Evolutionary conservation across 2,329 filamentous ascomycete genomes (phyloP), one percentile per base, ranked within the genome.

Genomic region (Pestalotiopsis sp.): DNA sequence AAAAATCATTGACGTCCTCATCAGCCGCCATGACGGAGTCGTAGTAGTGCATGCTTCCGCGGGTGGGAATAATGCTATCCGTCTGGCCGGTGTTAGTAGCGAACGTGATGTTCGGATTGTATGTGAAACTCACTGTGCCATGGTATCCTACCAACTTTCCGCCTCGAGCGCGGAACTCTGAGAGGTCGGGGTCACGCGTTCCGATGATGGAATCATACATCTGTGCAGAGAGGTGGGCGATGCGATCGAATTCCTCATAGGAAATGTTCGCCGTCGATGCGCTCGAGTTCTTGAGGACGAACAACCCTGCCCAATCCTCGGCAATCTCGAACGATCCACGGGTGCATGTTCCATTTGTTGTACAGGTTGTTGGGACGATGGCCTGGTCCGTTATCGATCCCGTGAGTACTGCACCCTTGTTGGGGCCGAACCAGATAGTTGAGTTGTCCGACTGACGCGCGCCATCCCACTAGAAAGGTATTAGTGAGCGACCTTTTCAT

Each of bases 141-240:
- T 66, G 64, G 27, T 57, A 66, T 11, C 23, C 25, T 1, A 66
- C 31, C n/a, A 66, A 3, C 20, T 66, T 66, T 56, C 64, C 64
- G 9, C 64, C 64, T 7, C 14, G n/a, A 9, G 52, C 20, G n/a
- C 52, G 45, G 25, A 66, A 66, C 12, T 57, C 64, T 9, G 36
- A 40, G 4, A 66, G 25, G 17, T 66, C 64, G 4, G 64, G 20
- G 31, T 66, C 45, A 11, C 36, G n/a, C 9, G 64, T 66, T 3
- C 49, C 64, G 36, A 66, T 38, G 13, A 66, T 59, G n/a, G 45
- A 66, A 20, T 36, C 40, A n/a, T 49, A 66, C 40, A 57, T 17
- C 13, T 56, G 27, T n/a, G 23, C 25, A 11, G 41, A 12, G 17
- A 17, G 25, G n/a, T 66, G 64, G 3, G 36, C 20, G 6, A 58